Evolutionary conservation across 2,329 filamentous ascomycete species (phyloP), one percentile per base, ranked within the genome.

Genomic region (Trichoderma oligosporum): DNA sequence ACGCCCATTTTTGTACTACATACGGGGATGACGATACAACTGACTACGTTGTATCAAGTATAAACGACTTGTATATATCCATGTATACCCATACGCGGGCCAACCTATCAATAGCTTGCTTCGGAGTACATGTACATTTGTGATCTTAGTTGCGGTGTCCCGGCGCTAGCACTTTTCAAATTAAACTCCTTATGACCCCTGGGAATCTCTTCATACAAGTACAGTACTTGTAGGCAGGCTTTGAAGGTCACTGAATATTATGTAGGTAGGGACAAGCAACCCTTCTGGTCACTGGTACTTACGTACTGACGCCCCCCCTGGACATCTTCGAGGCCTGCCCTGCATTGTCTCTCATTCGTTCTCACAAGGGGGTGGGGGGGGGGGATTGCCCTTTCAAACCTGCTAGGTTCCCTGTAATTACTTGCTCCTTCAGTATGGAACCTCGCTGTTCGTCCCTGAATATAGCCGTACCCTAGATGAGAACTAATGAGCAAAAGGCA

Each of bases 311-410:
- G 27, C 39, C 29, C 18, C 56, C 47, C 47, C 35, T 42, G 47
- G 36, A 16, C 48, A 24, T 16, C 39, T 11, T 31, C 31, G 20
- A 14, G 35, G 9, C 53, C 46, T 49, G 44, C 45, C 46, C 57
- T 55, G 61, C 52, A 46, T 47, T 56, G 56, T 60, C 61, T 60
- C 61, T 63, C 52, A 61, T 62, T 62, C 52, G 62, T 53, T 59
- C 29, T 56, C 45, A 44, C 48, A 46, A 58, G 53, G 53, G 53
- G 53, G 31, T 42, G 53, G 53, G 31, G n/a, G 39, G 24, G 41
- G 47, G 31, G 39, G 38, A 38, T 38, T 55, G 52, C 31, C 49
- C 49, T 38, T 39, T 27, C 22, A 45, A 36, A 45, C 51, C 53
- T 47, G 53, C 33, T 48, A 44, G 44, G 42, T n/a, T 47, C 53